Evolutionary conservation across 208 protist genomes (phyloP).

Genomic region (Endotrypanum monterogeii): DNA sequence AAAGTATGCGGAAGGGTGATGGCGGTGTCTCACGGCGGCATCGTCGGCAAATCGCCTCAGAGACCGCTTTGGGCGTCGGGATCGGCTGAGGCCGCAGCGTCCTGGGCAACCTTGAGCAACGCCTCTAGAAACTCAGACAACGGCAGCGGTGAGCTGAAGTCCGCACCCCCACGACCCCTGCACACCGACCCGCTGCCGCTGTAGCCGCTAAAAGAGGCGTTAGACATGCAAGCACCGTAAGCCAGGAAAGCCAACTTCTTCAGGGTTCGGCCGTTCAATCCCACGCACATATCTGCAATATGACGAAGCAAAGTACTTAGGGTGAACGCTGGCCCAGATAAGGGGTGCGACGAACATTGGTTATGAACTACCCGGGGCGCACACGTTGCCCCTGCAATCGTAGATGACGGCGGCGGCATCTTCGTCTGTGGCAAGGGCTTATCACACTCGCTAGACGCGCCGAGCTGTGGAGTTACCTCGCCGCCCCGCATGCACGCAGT

Average conservation of each 20-base stretch:
- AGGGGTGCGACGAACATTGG: not conserved
- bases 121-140: slow-evolving; percentile 18
- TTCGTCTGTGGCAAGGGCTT: not conserved
- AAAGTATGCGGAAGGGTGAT: not conserved
- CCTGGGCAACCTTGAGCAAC: slow-evolving; percentile 9
- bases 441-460: not conserved
- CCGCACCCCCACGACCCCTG: not conserved
- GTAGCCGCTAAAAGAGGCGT: not conserved
- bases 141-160: not conserved
- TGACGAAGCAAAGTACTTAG: slow-evolving; percentile 5
- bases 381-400: not conserved
- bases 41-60: not conserved
- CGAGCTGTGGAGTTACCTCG: not conserved
- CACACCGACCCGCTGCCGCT: not conserved
- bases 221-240: slow-evolving; percentile 37
- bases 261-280: slow-evolving; percentile 89
- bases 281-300: slow-evolving; percentile 57
- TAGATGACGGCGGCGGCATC: not conserved
- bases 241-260: slow-evolving; percentile 94
- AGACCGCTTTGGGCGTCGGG: not conserved
- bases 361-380: not conserved
- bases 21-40: not conserved
- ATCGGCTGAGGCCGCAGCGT: not conserved
- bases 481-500: not conserved
- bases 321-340: not conserved